Base-by-base conservation (phyloP, 2,329 filamentous ascomycete species). In the Fusarium udum region DNA sequence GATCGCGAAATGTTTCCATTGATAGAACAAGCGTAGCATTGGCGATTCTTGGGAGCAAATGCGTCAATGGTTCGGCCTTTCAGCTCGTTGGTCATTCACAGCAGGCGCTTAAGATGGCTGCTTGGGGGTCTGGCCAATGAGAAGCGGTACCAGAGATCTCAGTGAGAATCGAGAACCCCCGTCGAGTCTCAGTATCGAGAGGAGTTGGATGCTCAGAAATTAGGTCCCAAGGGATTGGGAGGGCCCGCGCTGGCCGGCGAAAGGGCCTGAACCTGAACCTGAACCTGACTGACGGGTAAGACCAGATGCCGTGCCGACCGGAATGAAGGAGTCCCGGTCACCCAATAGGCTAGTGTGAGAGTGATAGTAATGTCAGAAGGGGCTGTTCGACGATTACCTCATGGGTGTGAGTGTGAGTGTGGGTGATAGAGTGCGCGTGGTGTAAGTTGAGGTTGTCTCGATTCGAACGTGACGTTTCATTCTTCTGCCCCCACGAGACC, bases 101-200 rank as follows among this genome's bases (percentile, higher is more conserved):
- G 53, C 48, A 63, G 28, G 48, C 48, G 49, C 48, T 39, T 55
- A 61, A 34, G 34, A 48, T 63, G 58, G 51, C 40, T 36, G 24
- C 49, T 57, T 60, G 55, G 55, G 43, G 56, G 31, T 26, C 43
- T 26, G 43, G 45, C 75, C 75, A 77, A 77, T 77, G 32, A 64
- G 26, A 52, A 36, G 49, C 36, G 58, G 69, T 77, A 68, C 75
- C 75, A 75, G 61, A 68, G 72, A 77, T 77, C 75, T 77, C 61
- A 61, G 69, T 77, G 68, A 74, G 64, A 64, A 67, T 73, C 65
- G 62, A 45, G 61, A 49, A 70, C 61, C 72, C 71, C 56, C 56
- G 61, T 51, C 67, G 48, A 66, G 69, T 51, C 46, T 61, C 37
- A 39, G 48, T 48, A 18, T 46, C 40, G 22, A 34, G 61, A 49